These are phyloP conservation scores for Umbelopsis isabellina DNA, from an alignment of 192 early-diverging fungal genomes.

Conservation along the genomic window DNA sequence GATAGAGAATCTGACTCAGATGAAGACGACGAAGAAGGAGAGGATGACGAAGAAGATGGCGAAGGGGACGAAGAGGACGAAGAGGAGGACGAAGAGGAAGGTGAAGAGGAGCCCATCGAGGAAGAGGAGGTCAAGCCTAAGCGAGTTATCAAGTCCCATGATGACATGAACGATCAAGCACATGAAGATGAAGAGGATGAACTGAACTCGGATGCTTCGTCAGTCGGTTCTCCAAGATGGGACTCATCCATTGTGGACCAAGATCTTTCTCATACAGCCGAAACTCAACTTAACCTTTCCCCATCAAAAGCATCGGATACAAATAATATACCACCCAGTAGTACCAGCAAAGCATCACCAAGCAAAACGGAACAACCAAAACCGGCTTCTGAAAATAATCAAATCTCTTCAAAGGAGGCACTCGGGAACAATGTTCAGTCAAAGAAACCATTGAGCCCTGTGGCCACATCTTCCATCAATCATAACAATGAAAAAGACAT, in stretches of 20 bases:
- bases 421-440: not conserved
- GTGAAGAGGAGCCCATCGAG: not conserved
- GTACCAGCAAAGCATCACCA: not conserved
- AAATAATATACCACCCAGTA: too few relatives aligned
- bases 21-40: not conserved
- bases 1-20: slow-evolving; percentile 22
- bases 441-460: not conserved
- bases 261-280: not conserved
- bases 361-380: not conserved
- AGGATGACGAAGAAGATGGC: slow-evolving; percentile 12
- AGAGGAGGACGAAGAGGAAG: not conserved
- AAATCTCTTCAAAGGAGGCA: not conserved
- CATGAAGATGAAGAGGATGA: slow-evolving; percentile 38
- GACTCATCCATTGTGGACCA: not conserved
- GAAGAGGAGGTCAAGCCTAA: slow-evolving; percentile 3
- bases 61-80: not conserved
- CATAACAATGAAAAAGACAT: not conserved
- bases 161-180: not conserved
- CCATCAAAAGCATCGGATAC: too few relatives aligned
- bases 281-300: not conserved
- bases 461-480: not conserved
- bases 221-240: slow-evolving; percentile 25
- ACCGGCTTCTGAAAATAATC: not conserved
- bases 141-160: not conserved
- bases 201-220: slow-evolving; percentile 31